phyloP scores from a whole-genome alignment of 2,329 filamentous ascomycete species.

The Parascedosporium putredinis region DNA sequence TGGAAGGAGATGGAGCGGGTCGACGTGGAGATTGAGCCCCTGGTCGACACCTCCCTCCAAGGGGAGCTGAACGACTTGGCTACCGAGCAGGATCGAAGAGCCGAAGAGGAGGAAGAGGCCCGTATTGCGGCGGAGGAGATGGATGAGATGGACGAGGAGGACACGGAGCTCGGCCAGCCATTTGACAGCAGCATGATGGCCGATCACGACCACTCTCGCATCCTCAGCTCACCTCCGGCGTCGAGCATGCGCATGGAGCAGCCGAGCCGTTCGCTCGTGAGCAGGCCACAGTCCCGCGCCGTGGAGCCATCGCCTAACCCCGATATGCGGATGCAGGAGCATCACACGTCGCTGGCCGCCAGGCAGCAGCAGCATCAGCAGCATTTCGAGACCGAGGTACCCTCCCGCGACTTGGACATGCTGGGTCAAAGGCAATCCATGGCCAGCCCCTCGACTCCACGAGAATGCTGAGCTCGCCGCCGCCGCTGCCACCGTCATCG shows the following conservation, averaged over 20 bases:
- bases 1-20: slow-evolving; percentile 99
- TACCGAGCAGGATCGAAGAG: slow-evolving; percentile 31
- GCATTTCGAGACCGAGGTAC: neutral
- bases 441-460: neutral
- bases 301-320: neutral
- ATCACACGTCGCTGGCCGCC: neutral
- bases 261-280: neutral
- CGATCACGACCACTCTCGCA: neutral
- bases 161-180: neutral
- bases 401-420: slow-evolving; percentile 1
- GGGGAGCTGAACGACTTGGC: slow-evolving; percentile 49
- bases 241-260: neutral
- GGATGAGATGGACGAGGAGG: slow-evolving; percentile 5
- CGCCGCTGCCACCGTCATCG: no score
- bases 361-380: neutral
- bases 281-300: neutral
- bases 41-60: slow-evolving; percentile 49
- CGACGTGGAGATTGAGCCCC: slow-evolving; percentile 80
- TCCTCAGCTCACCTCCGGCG: slow-evolving; percentile 1
- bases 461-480: neutral
- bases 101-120: slow-evolving; percentile 23
- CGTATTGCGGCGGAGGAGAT: slow-evolving; percentile 16
- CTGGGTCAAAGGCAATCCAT: neutral
- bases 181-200: neutral
- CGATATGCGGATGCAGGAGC: slow-evolving; percentile 4